These are phyloP conservation scores for Rutidosis leptorrhynchoides DNA, from an alignment of 129 eudicot species.

Conservation along the genomic window DNA sequence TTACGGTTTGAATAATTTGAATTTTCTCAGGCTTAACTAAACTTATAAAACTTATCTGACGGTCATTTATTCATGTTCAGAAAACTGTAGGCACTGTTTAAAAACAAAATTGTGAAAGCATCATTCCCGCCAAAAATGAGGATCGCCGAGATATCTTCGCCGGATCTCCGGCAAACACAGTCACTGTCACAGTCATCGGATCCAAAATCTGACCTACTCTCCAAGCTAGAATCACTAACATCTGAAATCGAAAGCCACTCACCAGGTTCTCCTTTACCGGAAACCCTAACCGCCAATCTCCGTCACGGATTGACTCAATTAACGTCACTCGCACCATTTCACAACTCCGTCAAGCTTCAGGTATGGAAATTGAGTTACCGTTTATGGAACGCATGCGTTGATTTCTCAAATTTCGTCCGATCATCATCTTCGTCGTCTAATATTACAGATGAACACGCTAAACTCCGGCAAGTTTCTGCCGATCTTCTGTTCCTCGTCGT, in stretches of 20 bases:
- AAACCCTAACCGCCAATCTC: conserved; percentile 45
- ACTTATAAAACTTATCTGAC: no score
- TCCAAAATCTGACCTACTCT: conserved; percentile 32
- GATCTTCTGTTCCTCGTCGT: conserved; percentile 61
- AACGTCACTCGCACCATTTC: conserved; percentile 55
- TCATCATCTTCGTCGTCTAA: conserved; percentile 38
- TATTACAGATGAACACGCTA: conserved; percentile 54
- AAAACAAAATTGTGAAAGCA: background rate
- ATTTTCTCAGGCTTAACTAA: no score
- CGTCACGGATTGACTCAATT: conserved; percentile 48
- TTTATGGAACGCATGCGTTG: conserved; percentile 89
- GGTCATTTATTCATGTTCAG: no score
- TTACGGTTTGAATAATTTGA: no score
- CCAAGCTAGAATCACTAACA: conserved; percentile 52
- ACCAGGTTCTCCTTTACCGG: conserved; percentile 40
- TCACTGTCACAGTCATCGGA: conserved; percentile 22
- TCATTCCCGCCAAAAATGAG: conserved; percentile 66
- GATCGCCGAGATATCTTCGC: conserved; percentile 77
- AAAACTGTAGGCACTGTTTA: no score
- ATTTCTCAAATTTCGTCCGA: conserved; percentile 56
- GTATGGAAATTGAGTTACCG: conserved; percentile 91
- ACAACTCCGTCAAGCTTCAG: conserved; percentile 61
- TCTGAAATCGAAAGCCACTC: conserved; percentile 50
- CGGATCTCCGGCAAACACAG: conserved; percentile 50
- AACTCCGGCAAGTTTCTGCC: conserved; percentile 69